A percentile compares a stretch with the other conserved stretches of the same genome.
Conservation (phyloP, 306 rosid genomes). For the Spatholobus suberectus region DNA sequence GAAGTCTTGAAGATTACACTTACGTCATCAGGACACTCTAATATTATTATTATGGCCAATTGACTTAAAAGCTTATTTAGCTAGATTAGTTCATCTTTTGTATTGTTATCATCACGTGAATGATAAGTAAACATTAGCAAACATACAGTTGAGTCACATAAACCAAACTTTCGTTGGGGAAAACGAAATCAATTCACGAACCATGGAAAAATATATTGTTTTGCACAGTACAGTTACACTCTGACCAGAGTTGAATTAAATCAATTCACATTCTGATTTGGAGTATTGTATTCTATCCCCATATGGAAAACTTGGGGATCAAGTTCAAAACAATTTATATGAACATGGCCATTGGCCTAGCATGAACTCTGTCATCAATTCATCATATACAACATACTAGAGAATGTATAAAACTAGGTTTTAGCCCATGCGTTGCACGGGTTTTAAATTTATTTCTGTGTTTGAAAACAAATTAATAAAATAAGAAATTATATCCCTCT, state of each 20-base stretch:
- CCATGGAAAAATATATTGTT: too few relatives aligned
- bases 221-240: too few relatives aligned
- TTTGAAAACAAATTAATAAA: too few relatives aligned
- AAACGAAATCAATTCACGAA: neutral
- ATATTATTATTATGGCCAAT: neutral
- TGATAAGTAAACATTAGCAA: neutral
- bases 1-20: neutral
- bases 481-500: too few relatives aligned
- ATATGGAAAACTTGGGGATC: conserved; percentile 3
- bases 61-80: neutral
- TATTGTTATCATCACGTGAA: neutral
- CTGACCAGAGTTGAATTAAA: too few relatives aligned
- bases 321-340: conserved; percentile 9
- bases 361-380: neutral
- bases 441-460: too few relatives aligned
- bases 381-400: neutral
- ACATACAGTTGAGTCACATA: neutral
- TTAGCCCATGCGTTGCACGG: too few relatives aligned
- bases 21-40: neutral
- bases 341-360: neutral
- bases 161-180: neutral
- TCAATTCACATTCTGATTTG: too few relatives aligned
- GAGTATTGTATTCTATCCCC: neutral
- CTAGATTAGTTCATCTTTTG: neutral
- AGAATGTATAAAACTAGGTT: too few relatives aligned